phyloP scores from a whole-genome alignment of 371 early-diverging fungal genomes.

The Rhizopus arrhizus region DNA sequence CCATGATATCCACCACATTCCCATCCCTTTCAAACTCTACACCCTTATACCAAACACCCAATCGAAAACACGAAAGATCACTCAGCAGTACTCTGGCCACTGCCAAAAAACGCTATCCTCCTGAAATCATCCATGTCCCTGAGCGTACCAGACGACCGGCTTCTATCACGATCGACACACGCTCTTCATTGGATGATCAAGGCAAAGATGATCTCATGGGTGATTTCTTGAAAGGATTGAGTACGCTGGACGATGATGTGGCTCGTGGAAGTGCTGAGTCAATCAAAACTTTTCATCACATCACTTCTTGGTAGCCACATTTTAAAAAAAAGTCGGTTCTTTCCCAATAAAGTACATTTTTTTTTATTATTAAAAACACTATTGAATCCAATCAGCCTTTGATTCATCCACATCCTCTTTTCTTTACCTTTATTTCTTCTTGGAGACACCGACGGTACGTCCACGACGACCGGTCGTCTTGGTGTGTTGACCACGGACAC shows the following conservation, averaged over 20 bases:
- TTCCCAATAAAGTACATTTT: not conserved
- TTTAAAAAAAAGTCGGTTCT: not conserved
- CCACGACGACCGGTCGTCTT: constrained; percentile 98
- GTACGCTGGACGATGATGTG: constrained; percentile 45
- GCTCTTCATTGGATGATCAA: constrained; percentile 30
- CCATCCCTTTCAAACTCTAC: constrained; percentile 32
- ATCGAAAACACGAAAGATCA: not conserved
- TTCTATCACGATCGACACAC: constrained; percentile 47
- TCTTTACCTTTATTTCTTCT: constrained; percentile 75
- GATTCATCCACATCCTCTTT: no score
- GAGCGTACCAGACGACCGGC: constrained; percentile 34
- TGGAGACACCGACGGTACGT: constrained; percentile 94
- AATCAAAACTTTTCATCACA: constrained; percentile 22
- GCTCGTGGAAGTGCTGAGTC: constrained; percentile 46
- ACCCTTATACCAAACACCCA: constrained; percentile 11
- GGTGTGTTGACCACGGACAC: constrained; percentile 92
- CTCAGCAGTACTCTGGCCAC: constrained; percentile 27
- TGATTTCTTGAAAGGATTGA: constrained; percentile 47
- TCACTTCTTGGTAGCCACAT: not conserved
- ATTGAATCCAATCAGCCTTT: no score
- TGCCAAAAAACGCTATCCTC: constrained; percentile 16
- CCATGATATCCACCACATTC: constrained; percentile 50
- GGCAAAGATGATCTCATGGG: constrained; percentile 43
- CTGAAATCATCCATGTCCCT: constrained; percentile 27
- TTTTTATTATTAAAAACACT: no score